Evolutionary conservation across 768 basidiomycete genomes (phyloP), one percentile per base, ranked within the genome.

Genomic region (Tricholoma sp.): DNA sequence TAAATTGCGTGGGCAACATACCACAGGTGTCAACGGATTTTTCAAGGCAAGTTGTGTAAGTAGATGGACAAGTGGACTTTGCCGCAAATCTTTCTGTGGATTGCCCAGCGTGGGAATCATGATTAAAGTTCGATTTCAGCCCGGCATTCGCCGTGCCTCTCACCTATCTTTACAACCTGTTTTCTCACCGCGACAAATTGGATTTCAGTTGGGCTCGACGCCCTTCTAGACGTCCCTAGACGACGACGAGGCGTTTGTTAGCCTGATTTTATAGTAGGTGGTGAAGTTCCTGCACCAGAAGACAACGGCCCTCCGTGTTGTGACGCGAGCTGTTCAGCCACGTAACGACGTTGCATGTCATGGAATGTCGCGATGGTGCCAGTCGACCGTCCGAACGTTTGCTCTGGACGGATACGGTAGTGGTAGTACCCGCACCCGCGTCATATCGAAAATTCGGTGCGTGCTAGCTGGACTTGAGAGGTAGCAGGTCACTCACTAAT

Each of bases 1-100:
- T 29, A 48, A 4, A 42, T 41, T 29, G 13, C 17, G 53, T 5
- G 5, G 54, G 18, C 17, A 44, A 74, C 78, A 41, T 69, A 87
- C 89, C 88, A 78, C 66, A 74, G 68, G 89, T 90, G 89, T 78
- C 90, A 92, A 91, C 77, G 91, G 91, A 91, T 92, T 80, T 92
- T 93, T 93, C 85, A 93, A 93, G 91, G 89, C 89, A 77, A 72
- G 72, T 74, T 67, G 68, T 61, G 64, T 66, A 65, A 63, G 60
- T 65, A 57, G 54, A 59, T 57, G 59, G 59, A 59, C 61, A 57
- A 63, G 57, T 60, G 29, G 39, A 36, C 10, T 50, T 54, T 15
- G 52, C 45, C 8, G 9, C 52, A 51, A 65, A 65, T 61, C 59
- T 72, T 68, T 74, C 57, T 76, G 76, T 75, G 70, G 70, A 73